phyloP scores from a whole-genome alignment of 495 filamentous ascomycete species.

The Pyronema omphalodes region DNA sequence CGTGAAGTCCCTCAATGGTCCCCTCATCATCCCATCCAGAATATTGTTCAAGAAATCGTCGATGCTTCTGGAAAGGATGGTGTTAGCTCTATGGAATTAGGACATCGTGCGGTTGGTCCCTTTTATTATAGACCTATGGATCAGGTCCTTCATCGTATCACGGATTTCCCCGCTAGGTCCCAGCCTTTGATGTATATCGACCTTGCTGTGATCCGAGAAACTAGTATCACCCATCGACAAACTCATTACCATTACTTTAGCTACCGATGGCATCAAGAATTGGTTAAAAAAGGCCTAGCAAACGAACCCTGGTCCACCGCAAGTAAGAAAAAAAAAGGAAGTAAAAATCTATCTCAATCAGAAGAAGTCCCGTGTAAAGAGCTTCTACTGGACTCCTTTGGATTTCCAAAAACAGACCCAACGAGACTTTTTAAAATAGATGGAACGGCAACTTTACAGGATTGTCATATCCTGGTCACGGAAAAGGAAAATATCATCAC shows the following conservation, averaged over 20 bases:
- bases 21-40: slow-evolving; percentile 33
- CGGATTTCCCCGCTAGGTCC: slow-evolving; percentile 40
- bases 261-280: slow-evolving; percentile 34
- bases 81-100: slow-evolving; percentile 34
- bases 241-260: slow-evolving; percentile 43
- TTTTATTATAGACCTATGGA: slow-evolving; percentile 44
- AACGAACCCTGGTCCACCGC: slow-evolving; percentile 38
- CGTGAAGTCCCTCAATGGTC: slow-evolving; percentile 36
- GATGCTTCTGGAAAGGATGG: slow-evolving; percentile 34
- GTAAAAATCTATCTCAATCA: slow-evolving; percentile 5
- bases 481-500: slow-evolving; percentile 17
- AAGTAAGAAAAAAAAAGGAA: slow-evolving; percentile 21
- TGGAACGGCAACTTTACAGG: slow-evolving; percentile 31
- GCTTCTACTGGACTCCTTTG: slow-evolving; percentile 30
- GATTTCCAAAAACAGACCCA: slow-evolving; percentile 29
- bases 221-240: slow-evolving; percentile 32
- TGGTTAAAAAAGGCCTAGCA: slow-evolving; percentile 37
- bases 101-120: slow-evolving; percentile 31
- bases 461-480: slow-evolving; percentile 25
- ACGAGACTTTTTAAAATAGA: slow-evolving; percentile 26
- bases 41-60: slow-evolving; percentile 37
- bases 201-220: slow-evolving; percentile 45
- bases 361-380: not conserved
- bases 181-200: slow-evolving; percentile 47
- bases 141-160: slow-evolving; percentile 34